phyloP scores from a whole-genome alignment of 352 stramenopile genomes.

The Phytophthora megakarya region DNA sequence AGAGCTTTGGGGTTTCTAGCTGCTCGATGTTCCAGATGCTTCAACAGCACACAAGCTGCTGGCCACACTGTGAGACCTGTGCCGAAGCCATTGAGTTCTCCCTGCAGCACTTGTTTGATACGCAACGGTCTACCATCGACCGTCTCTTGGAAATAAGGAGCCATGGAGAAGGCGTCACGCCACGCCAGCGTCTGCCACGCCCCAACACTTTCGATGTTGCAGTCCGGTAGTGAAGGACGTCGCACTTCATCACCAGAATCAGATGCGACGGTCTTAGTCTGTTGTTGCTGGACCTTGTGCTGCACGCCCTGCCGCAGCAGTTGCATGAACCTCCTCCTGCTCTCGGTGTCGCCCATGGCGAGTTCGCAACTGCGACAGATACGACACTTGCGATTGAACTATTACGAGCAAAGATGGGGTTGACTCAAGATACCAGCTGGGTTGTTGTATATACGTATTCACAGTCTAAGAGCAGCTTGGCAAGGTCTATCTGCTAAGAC shows the following conservation, averaged over 20 bases:
- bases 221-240: constrained; percentile 17
- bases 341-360: constrained; percentile 32
- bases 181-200: constrained; percentile 78
- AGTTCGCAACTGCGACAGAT: constrained; percentile 18
- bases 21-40: constrained; percentile 70
- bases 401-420: constrained; percentile 25
- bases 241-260: constrained; percentile 29
- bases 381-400: constrained; percentile 29
- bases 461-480: constrained; percentile 25
- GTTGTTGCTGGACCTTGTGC: constrained; percentile 47
- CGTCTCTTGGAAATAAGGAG: constrained; percentile 62
- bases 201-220: constrained; percentile 13
- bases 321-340: constrained; percentile 50
- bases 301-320: constrained; percentile 70
- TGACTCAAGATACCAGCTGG: constrained; percentile 15
- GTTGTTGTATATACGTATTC: constrained; percentile 24
- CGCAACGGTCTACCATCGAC: constrained; percentile 48
- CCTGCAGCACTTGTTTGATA: constrained; percentile 78
- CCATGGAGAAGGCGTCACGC: constrained; percentile 73
- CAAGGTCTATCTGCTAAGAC: constrained; percentile 15
- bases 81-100: constrained; percentile 81
- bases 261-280: background rate
- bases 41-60: constrained; percentile 79
- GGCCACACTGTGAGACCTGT: constrained; percentile 86
- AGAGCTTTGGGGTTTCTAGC: constrained; percentile 36